Evolutionary conservation across 164 flowering plant species (phyloP).

Genomic region (Tinospora cordifolia): DNA sequence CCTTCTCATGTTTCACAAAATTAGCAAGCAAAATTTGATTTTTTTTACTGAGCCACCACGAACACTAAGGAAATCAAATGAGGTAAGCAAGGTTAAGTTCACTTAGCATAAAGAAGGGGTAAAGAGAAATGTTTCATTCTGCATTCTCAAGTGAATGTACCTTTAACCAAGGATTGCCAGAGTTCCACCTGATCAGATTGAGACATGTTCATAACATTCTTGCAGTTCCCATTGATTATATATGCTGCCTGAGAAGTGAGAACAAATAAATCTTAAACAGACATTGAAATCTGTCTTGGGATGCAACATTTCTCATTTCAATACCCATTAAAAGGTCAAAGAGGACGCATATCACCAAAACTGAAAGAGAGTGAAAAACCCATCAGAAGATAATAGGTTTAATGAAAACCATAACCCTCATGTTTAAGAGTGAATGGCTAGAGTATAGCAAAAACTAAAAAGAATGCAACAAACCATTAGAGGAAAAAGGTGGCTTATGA

Average conservation of each 20-base stretch:
- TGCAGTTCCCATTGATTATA: constrained; percentile 89
- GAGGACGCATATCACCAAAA: too few relatives aligned
- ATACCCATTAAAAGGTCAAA: too few relatives aligned
- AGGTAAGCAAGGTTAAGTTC: neutral
- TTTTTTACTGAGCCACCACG: neutral
- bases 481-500: too few relatives aligned
- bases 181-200: constrained; percentile 85
- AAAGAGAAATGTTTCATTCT: neutral
- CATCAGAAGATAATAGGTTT: too few relatives aligned
- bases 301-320: too few relatives aligned
- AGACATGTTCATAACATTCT: constrained; percentile 95
- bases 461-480: too few relatives aligned
- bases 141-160: constrained; percentile 30
- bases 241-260: constrained; percentile 86
- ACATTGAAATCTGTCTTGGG: neutral
- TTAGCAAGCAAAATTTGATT: neutral
- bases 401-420: too few relatives aligned
- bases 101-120: neutral
- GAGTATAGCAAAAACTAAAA: too few relatives aligned
- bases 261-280: constrained; percentile 2
- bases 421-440: too few relatives aligned
- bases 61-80: neutral
- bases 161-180: constrained; percentile 68
- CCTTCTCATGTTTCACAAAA: too few relatives aligned
- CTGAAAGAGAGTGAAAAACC: too few relatives aligned